Conservation (phyloP, 1,139 yeast genomes). For the Eremothecium sinecaudum region DNA sequence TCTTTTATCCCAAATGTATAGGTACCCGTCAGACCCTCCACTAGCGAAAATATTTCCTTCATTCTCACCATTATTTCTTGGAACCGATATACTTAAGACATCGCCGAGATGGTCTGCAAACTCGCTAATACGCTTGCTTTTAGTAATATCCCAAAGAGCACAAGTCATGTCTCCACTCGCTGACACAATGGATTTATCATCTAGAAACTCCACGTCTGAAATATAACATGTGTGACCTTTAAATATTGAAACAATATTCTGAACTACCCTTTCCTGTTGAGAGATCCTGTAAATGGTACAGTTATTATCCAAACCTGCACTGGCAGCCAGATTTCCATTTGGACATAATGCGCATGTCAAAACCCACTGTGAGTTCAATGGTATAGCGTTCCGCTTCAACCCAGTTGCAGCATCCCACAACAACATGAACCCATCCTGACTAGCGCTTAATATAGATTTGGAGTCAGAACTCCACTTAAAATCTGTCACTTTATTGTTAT, state of each 20-base stretch:
- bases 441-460: constrained; percentile 52
- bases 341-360: constrained; percentile 68
- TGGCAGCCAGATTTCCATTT: constrained; percentile 54
- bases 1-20: constrained; percentile 65
- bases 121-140: constrained; percentile 46
- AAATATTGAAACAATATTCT: constrained; percentile 43
- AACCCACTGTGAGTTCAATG: constrained; percentile 69
- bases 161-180: constrained; percentile 81
- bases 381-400: constrained; percentile 59
- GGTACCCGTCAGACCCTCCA: constrained; percentile 69
- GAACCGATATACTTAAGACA: constrained; percentile 46
- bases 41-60: constrained; percentile 42
- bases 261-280: constrained; percentile 32
- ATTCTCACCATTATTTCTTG: constrained; percentile 17
- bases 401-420: constrained; percentile 79
- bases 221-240: constrained; percentile 81
- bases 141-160: constrained; percentile 67
- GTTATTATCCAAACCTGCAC: constrained; percentile 76
- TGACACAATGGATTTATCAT: constrained; percentile 50
- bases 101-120: constrained; percentile 76
- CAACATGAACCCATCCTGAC: constrained; percentile 81
- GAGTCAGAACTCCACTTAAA: constrained; percentile 63
- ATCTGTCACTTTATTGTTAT: constrained; percentile 62
- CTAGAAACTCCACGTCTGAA: constrained; percentile 61
- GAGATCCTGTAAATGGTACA: constrained; percentile 59